Evolutionary conservation across 129 eudicot genomes (phyloP), one percentile per base, ranked within the genome.

Genomic region (Solidago caesia): DNA sequence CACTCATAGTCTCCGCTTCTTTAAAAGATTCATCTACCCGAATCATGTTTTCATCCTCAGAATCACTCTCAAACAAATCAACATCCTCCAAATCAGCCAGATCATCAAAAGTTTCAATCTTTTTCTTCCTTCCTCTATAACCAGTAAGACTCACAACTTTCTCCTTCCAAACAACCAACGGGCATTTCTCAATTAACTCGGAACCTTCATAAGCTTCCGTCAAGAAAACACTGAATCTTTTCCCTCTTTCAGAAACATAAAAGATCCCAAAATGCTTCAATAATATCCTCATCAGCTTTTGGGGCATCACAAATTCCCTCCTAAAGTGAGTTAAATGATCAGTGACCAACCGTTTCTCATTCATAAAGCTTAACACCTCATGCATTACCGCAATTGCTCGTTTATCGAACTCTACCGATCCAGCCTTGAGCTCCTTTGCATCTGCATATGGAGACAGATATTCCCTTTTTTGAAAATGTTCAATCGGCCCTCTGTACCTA

Each of bases 351-450:
- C 96, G 82, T 81, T 87, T 94, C 78, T 91, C 98, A 29, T 85
- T 80, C 71, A 88, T 94, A 79, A 94, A 94, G 71, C 96, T 94
- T 51, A 94, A 86, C 87, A 94, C 77, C 80, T 94, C 98, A 42
- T 94, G 98, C 97, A 94, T 88, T 9, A 94, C 88, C 0, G 98
- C 98, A 49, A 94, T 90, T n/a, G 97, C 98, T 79, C 97, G 83
- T 67, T 94, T 94, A 87, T 94, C 91, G 48, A 94, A 94, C 68
- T 94, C 98, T 5, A 43, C 79, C 1, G 96, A 88, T 42, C 98
- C 97, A 0, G 93, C 93, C 77, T 82, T 83, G 11, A 91, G 86
- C 67, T 81, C 91, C 13, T 82, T 84, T 29, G 96, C 97, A 88
- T 94, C 94, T 3, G 96, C 96, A 75, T 94, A 94, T 10, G 98